Evolutionary conservation across 2,329 filamentous ascomycete genomes (phyloP), one percentile per base, ranked within the genome.

Genomic region (Diaporthe citrichinensis): DNA sequence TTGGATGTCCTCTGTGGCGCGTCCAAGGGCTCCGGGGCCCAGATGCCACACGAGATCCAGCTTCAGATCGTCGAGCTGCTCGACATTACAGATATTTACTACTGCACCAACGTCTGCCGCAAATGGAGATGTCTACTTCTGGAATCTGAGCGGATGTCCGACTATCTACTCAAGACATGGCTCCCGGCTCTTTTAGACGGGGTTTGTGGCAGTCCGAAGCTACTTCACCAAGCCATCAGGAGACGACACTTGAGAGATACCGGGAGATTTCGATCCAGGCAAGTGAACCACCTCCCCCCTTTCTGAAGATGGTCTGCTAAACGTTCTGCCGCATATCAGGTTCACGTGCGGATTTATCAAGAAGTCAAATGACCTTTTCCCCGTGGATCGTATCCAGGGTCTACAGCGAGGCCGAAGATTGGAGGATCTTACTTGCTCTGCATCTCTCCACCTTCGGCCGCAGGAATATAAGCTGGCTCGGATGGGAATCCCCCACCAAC

Each of bases 101-200:
- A 65, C n/a, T 62, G 25, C 28, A 51, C 55, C 51, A 57, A 36
- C n/a, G 74, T 75, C 53, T 73, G 44, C n/a, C 74, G 44, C 23
- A 6, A 25, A 58, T 75, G 74, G 74, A 72, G 46, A 28, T 28
- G 39, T n/a, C 14, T 53, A 2, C 34, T 75, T 4, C 44, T 61
- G 59, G 4, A n/a, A 9, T 46, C 31, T 25, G 53, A 44, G 15
- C 41, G 15, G 31, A 25, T 73, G 4, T 41, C 28, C 14, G 25
- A 62, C 4, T 23, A 73, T 49, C 17, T 75, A 9, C 20, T 73
- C 14, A 25, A 28, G 8, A 49, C 31, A 23, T 41, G 71, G 34
- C 69, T 75, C 17, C 61, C 74, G 1, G 36, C 34, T 9, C 14
- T 25, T 14, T n/a, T 39, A 1, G 25, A 61, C 10, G 6, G 17